Evolutionary conservation across 1,284 basidiomycete genomes (phyloP), one percentile per base, ranked within the genome.

Genomic region (Sanguinoderma infundibulare): DNA sequence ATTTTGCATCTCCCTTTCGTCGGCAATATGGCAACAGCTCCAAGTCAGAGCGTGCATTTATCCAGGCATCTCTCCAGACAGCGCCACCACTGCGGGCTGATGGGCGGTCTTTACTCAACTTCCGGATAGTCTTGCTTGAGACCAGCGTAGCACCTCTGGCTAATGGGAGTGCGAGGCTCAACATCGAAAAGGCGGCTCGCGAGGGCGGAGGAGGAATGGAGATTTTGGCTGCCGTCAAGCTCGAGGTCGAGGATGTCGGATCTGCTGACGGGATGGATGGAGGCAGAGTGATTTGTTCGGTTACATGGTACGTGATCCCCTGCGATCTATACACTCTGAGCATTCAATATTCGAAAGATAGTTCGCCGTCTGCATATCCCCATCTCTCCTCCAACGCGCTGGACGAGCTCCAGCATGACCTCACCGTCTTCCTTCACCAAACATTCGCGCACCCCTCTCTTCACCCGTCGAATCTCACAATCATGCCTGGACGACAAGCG

Each of bases 351-450:
- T 67, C 67, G 73, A 63, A 81, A 81, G 76, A 72, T 73, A 93
- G 91, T 71, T 90, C 91, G 55, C 88, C 90, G 8, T 83, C 88
- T 42, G 91, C 92, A 1, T 93, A 92, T 70, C 88, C 92, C 0
- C 81, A 86, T 51, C 42, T 46, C 24, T 28, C 42, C 6, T 28
- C 42, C 10, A 46, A 28, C 8, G 42, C 42, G 24, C 28, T 93
- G 4, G 91, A 94, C 44, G 90, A 92, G 60, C 78, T 91, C 3
- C 88, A 91, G 67, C 79, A 86, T 61, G 90, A 92, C 72, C 75
- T 91, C 58, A 84, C 86, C 6, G 78, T 80, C 26, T 73, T 87
- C 20, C 64, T 91, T 24, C 80, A 86, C 64, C 81, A 83, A 60
- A 84, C 84, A 0, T 79, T 92, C 65, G 78, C 85, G 0, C 87